Evolutionary conservation across 148 eudicot species (phyloP).

Genomic region (Nepenthes mirabilis): DNA sequence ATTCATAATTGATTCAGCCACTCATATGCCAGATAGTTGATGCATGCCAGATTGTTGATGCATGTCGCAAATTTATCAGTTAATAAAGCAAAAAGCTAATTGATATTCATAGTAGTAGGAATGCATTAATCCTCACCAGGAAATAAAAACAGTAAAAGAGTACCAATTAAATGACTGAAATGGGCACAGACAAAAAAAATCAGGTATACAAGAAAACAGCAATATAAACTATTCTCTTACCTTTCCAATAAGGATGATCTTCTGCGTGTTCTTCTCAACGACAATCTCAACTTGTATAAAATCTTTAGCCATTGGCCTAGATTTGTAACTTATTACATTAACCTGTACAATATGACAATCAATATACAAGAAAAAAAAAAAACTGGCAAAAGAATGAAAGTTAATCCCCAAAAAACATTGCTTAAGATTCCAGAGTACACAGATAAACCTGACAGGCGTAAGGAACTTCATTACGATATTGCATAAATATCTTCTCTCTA

Average conservation of each 20-base stretch:
- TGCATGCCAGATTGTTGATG: no score
- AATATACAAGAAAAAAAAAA: background rate
- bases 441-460: conserved; percentile 78
- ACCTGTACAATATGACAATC: conserved; percentile 33
- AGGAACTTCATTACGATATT: conserved; percentile 93
- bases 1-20: no score
- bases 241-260: conserved; percentile 92
- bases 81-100: no score
- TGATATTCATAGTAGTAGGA: no score
- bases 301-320: conserved; percentile 86
- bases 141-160: no score
- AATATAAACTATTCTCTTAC: conserved; percentile 15
- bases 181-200: background rate
- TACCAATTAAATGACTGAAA: no score
- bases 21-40: no score
- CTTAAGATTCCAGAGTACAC: background rate
- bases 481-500: conserved; percentile 90
- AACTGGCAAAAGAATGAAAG: background rate
- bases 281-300: conserved; percentile 93
- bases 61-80: no score
- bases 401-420: background rate
- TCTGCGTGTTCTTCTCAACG: conserved; percentile 86
- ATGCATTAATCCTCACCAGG: no score
- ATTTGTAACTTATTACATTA: conserved; percentile 73
- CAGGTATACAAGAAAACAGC: background rate